These are phyloP conservation scores for Tilletia indica DNA, from an alignment of 1,284 basidiomycete species.

Conservation along the genomic window DNA sequence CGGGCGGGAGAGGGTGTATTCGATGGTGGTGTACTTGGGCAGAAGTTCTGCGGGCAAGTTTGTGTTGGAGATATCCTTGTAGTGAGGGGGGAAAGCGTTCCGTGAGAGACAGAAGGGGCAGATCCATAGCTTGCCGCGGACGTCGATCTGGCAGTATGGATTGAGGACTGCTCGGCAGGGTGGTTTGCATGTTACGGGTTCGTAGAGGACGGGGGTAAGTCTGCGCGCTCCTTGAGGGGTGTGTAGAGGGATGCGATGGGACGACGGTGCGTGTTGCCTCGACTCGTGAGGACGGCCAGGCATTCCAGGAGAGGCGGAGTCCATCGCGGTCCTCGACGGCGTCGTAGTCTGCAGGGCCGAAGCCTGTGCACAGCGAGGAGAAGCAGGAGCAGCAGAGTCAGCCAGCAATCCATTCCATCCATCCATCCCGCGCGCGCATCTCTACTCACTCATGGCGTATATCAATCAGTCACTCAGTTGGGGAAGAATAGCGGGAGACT, in stretches of 20 bases:
- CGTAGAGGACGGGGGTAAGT: conserved; percentile 92
- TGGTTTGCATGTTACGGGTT: conserved; percentile 96
- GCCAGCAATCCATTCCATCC: background rate
- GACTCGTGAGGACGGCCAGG: conserved; percentile 95
- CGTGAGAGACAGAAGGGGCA: conserved; percentile 96
- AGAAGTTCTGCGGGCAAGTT: conserved; percentile 93
- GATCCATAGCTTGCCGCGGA: conserved; percentile 97
- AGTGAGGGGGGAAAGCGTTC: conserved; percentile 96
- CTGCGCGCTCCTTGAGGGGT: conserved; percentile 89
- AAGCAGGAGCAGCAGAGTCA: conserved; percentile 1
- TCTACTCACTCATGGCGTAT: no score
- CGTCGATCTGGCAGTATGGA: conserved; percentile 98
- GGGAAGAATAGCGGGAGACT: background rate
- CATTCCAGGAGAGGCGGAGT: conserved; percentile 78
- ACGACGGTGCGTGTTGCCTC: conserved; percentile 97
- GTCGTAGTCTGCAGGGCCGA: conserved; percentile 29
- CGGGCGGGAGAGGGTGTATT: conserved; percentile 90
- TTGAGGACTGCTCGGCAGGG: conserved; percentile 96
- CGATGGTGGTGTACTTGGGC: conserved; percentile 98
- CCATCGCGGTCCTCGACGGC: conserved; percentile 57
- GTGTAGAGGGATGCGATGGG: conserved; percentile 95
- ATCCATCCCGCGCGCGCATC: no score
- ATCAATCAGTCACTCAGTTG: background rate
- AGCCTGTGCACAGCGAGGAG: background rate
- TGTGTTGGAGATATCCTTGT: conserved; percentile 96